phyloP scores from a whole-genome alignment of 192 early-diverging fungal genomes.

The Pecoramyces ruminantium region DNA sequence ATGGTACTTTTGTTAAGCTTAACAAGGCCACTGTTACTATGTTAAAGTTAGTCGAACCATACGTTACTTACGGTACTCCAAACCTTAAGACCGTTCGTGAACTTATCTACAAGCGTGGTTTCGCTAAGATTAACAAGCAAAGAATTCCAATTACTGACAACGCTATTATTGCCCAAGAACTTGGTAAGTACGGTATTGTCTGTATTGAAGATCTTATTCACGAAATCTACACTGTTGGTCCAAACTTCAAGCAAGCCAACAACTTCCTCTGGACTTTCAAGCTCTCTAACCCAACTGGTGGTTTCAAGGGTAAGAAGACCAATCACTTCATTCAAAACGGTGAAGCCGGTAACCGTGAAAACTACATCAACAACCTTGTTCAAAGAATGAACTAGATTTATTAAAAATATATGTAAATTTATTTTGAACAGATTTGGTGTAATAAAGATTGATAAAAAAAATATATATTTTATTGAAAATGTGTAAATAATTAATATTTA shows the following conservation, averaged over 20 bases:
- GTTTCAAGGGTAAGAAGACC: constrained; percentile 84
- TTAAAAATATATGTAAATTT: neutral
- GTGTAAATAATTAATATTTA: no score
- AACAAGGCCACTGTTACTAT: constrained; percentile 95
- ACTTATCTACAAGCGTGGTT: constrained; percentile 99
- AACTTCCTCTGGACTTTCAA: constrained; percentile 99
- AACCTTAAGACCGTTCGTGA: constrained; percentile 98
- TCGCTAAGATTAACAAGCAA: constrained; percentile 96
- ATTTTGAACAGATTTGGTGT: neutral
- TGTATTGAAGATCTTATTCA: constrained; percentile 96
- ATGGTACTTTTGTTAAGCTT: constrained; percentile 85
- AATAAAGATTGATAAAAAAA: neutral
- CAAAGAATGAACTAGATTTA: constrained; percentile 81
- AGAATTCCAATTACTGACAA: constrained; percentile 94
- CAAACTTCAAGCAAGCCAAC: constrained; percentile 89
- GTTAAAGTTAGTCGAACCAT: constrained; percentile 92
- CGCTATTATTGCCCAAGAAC: constrained; percentile 74
- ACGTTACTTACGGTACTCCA: constrained; percentile 84
- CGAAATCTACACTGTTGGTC: constrained; percentile 93
- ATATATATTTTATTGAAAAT: no score
- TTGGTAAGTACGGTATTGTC: constrained; percentile 90
- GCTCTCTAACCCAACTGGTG: constrained; percentile 94
- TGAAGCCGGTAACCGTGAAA: constrained; percentile 92
- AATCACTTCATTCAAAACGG: constrained; percentile 95
- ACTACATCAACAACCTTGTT: constrained; percentile 90